phyloP scores from a whole-genome alignment of 1,284 basidiomycete genomes.

The Sporisorium sorghi region DNA sequence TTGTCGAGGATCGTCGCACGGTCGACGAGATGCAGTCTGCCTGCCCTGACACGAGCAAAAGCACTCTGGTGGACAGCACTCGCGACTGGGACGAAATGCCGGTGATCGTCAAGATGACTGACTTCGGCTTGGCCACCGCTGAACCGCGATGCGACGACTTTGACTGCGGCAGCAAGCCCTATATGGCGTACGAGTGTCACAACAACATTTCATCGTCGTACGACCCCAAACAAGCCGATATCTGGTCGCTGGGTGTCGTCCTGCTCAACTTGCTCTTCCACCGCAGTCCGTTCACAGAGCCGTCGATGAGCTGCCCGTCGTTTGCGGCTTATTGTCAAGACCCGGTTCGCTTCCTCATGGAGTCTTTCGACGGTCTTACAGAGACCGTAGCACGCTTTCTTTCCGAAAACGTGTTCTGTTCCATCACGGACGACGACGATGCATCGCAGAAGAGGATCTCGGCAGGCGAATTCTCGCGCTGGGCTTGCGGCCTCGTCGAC shows the following conservation, averaged over 20 bases:
- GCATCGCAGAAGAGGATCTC: conserved; percentile 74
- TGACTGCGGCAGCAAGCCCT: conserved; percentile 97
- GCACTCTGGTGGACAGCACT: conserved; percentile 71
- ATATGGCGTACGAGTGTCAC: conserved; percentile 98
- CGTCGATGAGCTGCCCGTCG: conserved; percentile 79
- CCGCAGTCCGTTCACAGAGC: conserved; percentile 97
- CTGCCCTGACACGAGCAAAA: conserved; percentile 75
- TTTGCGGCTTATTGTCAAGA: conserved; percentile 85
- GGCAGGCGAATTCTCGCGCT: conserved; percentile 85
- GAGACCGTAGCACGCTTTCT: conserved; percentile 85
- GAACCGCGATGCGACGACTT: conserved; percentile 91
- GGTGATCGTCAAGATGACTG: conserved; percentile 87
- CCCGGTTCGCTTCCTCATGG: conserved; percentile 86
- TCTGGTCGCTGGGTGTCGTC: conserved; percentile 98
- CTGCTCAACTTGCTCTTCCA: conserved; percentile 99
- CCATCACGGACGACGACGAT: conserved; percentile 74
- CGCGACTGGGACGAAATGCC: conserved; percentile 71
- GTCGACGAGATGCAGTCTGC: conserved; percentile 44
- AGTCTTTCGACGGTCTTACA: conserved; percentile 92
- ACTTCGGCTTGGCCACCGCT: conserved; percentile 94
- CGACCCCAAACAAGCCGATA: conserved; percentile 91
- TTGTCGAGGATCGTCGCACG: conserved; percentile 68
- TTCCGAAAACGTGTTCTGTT: conserved; percentile 85
- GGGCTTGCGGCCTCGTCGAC: conserved; percentile 83
- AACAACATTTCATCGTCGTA: conserved; percentile 95